Percentiles rank a stretch among this genome's conserved stretches.
Evolutionary conservation across 805 yeast genomes (phyloP).

Genomic region (Jamesozyma piceae): DNA sequence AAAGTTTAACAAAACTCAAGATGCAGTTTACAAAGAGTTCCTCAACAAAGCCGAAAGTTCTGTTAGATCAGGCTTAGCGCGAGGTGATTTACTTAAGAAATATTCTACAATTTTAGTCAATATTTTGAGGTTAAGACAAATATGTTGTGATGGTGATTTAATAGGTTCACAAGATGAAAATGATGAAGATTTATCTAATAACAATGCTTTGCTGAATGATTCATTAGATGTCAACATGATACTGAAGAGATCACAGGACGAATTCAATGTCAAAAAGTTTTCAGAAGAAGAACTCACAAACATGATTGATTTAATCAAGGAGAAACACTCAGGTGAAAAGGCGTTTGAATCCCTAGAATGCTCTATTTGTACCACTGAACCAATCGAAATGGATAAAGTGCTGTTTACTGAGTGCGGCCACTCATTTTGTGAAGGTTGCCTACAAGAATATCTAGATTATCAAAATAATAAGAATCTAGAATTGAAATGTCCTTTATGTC

Average conservation of each 20-base stretch:
- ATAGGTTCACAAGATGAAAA: conserved; percentile 44
- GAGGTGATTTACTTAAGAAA: conserved; percentile 60
- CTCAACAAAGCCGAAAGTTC: conserved; percentile 56
- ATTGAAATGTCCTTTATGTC: conserved; percentile 69
- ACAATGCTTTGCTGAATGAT: conserved; percentile 8
- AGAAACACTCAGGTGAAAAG: background rate
- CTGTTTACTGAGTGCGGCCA: conserved; percentile 70
- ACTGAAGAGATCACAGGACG: background rate
- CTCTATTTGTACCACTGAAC: conserved; percentile 69
- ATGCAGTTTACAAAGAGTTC: conserved; percentile 56
- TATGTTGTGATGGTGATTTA: conserved; percentile 75
- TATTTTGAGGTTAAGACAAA: conserved; percentile 73
- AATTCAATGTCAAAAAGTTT: background rate
- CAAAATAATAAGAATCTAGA: conserved; percentile 40
- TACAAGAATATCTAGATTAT: conserved; percentile 64
- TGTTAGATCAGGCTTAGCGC: conserved; percentile 47
- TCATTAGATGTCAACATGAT: conserved; percentile 3
- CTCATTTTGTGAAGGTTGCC: conserved; percentile 62
- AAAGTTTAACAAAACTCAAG: conserved; percentile 57
- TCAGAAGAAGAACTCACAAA: conserved; percentile 4
- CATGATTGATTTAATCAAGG: background rate
- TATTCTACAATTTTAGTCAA: conserved; percentile 77
- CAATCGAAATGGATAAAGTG: conserved; percentile 45
- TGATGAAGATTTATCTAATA: conserved; percentile 37
- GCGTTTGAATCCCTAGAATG: conserved; percentile 52